A percentile compares a stretch with the other conserved stretches of the same genome.
Evolutionary conservation across 257 asterid genomes (phyloP).

Genomic region (Solanum sejunctum): DNA sequence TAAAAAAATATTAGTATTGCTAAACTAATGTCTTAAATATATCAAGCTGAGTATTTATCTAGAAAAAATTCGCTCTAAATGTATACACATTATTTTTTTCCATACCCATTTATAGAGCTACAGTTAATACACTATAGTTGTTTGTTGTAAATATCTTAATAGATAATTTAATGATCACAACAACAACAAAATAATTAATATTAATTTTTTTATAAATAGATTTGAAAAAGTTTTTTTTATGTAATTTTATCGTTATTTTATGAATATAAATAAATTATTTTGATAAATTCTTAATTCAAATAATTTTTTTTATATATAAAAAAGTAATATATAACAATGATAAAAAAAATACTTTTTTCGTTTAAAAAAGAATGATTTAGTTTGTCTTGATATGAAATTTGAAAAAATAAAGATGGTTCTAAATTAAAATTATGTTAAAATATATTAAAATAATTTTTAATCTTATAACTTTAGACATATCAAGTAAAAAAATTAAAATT

Average conservation of each 20-base stretch:
- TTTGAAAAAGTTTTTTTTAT: rapidly evolving
- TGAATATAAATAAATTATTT: background rate
- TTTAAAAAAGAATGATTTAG: too few relatives aligned
- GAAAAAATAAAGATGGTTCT: too few relatives aligned
- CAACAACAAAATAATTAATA: background rate
- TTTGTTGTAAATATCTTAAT: background rate
- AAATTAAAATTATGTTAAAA: too few relatives aligned
- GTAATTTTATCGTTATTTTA: rapidly evolving
- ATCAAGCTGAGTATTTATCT: background rate
- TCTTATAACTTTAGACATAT: too few relatives aligned
- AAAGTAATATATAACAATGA: background rate
- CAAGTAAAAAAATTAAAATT: too few relatives aligned
- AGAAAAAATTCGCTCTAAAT: too few relatives aligned
- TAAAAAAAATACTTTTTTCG: background rate
- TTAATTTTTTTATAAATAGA: background rate
- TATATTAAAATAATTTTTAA: too few relatives aligned
- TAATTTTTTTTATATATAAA: background rate
- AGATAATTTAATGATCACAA: background rate
- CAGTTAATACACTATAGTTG: background rate
- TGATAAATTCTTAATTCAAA: background rate
- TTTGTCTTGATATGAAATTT: too few relatives aligned
- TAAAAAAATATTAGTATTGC: too few relatives aligned
- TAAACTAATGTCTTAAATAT: background rate
- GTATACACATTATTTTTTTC: too few relatives aligned
- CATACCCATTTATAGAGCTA: background rate